phyloP scores from a whole-genome alignment of 2,329 filamentous ascomycete species.

The Penicillium italicum region DNA sequence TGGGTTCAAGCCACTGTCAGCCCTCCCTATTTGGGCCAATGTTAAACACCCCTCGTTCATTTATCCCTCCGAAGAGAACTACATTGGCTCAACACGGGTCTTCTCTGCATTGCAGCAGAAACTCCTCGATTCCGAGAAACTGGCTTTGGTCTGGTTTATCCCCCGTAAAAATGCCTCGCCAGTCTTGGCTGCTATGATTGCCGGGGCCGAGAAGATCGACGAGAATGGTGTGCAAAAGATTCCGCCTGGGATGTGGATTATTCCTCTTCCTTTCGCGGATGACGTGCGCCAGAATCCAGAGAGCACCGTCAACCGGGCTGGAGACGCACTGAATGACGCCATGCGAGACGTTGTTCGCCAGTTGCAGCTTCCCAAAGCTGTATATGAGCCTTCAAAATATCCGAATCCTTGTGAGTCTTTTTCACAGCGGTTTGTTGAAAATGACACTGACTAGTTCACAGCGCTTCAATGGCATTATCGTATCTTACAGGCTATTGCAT shows the following conservation, averaged over 20 bases:
- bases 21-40: slow-evolving; percentile 78
- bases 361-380: slow-evolving; percentile 78
- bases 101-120: slow-evolving; percentile 91
- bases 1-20: slow-evolving; percentile 80
- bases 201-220: slow-evolving; percentile 64
- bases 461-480: slow-evolving; percentile 95
- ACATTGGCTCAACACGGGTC: slow-evolving; percentile 84
- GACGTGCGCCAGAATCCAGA: slow-evolving; percentile 76
- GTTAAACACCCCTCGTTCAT: slow-evolving; percentile 85
- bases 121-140: slow-evolving; percentile 71
- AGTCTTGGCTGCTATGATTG: slow-evolving; percentile 73
- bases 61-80: slow-evolving; percentile 87
- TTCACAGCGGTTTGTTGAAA: neutral
- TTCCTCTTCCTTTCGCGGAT: slow-evolving; percentile 83
- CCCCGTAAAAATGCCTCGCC: slow-evolving; percentile 76
- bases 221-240: slow-evolving; percentile 66
- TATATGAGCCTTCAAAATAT: slow-evolving; percentile 81
- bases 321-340: slow-evolving; percentile 69
- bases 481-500: slow-evolving; percentile 83
- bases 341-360: slow-evolving; percentile 84
- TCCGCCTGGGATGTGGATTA: slow-evolving; percentile 83
- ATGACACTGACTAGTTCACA: slow-evolving; percentile 7
- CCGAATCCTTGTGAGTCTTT: slow-evolving; percentile 65
- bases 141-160: slow-evolving; percentile 87
- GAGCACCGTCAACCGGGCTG: slow-evolving; percentile 54